phyloP scores from a whole-genome alignment of 768 basidiomycete genomes.

The Russula ochroleuca region DNA sequence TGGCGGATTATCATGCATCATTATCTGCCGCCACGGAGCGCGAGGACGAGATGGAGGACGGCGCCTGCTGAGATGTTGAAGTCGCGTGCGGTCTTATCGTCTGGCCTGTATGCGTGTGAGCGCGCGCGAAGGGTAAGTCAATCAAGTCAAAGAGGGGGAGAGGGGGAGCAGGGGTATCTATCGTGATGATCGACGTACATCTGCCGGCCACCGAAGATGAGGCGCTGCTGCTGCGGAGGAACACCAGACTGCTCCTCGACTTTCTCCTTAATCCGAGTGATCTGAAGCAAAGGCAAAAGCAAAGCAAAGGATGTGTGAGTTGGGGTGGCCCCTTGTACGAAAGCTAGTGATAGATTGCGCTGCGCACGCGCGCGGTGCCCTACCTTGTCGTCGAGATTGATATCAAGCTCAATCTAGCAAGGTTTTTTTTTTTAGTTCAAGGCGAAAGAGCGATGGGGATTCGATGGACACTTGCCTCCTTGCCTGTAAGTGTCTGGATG shows the following conservation, averaged over 20 bases:
- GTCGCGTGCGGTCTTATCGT: constrained; percentile 86
- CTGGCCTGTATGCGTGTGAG: constrained; percentile 51
- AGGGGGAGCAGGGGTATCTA: background rate
- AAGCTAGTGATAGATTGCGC: background rate
- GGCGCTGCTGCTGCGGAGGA: constrained; percentile 89
- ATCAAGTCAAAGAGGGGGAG: background rate
- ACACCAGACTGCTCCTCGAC: constrained; percentile 99
- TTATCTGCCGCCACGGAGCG: constrained; percentile 82
- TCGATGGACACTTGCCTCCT: constrained; percentile 60
- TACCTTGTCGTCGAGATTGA: constrained; percentile 85
- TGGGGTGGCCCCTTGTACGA: background rate
- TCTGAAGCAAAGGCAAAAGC: constrained; percentile 44
- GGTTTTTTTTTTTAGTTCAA: background rate
- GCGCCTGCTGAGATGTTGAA: constrained; percentile 81
- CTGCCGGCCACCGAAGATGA: constrained; percentile 91
- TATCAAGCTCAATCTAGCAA: constrained; percentile 85
- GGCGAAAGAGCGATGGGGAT: background rate
- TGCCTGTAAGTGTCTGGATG: constrained; percentile 86
- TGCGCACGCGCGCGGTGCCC: constrained; percentile 24
- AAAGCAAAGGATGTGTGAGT: background rate
- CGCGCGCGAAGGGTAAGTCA: background rate
- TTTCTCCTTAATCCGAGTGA: constrained; percentile 92
- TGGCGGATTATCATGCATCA: constrained; percentile 23
- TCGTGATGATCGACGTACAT: constrained; percentile 53
- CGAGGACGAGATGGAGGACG: constrained; percentile 91